phyloP scores from a whole-genome alignment of 2,329 filamentous ascomycete species.

The Aureobasidium sp. region DNA sequence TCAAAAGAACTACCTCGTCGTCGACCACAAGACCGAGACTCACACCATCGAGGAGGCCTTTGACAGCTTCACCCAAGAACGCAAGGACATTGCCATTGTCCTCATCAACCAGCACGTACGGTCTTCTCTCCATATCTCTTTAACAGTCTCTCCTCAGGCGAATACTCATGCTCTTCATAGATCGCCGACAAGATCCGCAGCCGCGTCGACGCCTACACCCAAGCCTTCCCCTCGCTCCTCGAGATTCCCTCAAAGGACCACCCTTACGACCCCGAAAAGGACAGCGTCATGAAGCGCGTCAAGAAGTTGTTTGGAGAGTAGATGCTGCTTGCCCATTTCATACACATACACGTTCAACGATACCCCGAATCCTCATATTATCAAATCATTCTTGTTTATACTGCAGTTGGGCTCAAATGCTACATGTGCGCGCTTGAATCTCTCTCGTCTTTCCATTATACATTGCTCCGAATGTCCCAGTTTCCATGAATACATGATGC shows the following conservation, averaged over 20 bases:
- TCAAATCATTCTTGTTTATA: neutral
- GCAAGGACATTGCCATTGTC: conserved; percentile 97
- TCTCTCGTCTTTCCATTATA: no score
- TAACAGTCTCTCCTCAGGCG: neutral
- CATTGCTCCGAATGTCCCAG: neutral
- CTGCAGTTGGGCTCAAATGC: conserved; percentile 6
- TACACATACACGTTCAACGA: neutral
- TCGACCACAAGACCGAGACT: conserved; percentile 93
- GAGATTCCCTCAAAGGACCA: conserved; percentile 99
- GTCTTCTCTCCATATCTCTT: neutral
- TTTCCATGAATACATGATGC: conserved; percentile 11
- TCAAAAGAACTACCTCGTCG: conserved; percentile 98
- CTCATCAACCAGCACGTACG: conserved; percentile 97
- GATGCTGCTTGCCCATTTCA: neutral
- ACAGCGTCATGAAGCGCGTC: conserved; percentile 94
- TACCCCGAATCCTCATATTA: conserved; percentile 10
- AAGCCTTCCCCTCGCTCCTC: conserved; percentile 94
- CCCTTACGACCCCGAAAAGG: conserved; percentile 98
- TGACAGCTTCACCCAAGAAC: conserved; percentile 84
- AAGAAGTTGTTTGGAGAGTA: conserved; percentile 77
- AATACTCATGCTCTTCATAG: conserved; percentile 50
- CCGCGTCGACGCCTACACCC: conserved; percentile 90
- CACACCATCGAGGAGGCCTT: conserved; percentile 91
- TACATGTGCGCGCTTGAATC: neutral
- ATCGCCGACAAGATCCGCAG: conserved; percentile 95